A percentile compares a stretch with the other conserved stretches of the same genome.
phyloP scores from a whole-genome alignment of 192 early-diverging fungal genomes.

The Paraglomus occultum region DNA sequence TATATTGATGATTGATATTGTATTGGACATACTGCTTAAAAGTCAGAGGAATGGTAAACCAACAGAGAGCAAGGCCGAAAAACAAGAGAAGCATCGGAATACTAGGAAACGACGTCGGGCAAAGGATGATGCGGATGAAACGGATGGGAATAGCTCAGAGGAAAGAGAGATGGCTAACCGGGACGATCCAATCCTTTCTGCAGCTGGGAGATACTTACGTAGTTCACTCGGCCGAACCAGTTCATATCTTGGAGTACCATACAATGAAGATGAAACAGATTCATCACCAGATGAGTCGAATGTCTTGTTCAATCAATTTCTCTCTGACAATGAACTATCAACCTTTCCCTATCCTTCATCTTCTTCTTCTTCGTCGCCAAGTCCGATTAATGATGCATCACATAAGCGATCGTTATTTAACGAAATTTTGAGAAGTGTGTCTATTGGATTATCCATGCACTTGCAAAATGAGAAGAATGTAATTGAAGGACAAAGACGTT shows the following conservation, averaged over 20 bases:
- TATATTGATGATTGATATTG: conserved; percentile 39
- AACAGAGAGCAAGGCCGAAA: conserved; percentile 24
- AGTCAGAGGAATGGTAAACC: conserved; percentile 44
- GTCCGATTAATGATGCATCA: no score
- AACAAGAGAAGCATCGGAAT: background rate
- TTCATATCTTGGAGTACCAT: background rate
- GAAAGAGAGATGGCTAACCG: conserved; percentile 15
- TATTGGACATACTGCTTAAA: conserved; percentile 44
- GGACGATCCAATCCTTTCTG: conserved; percentile 16
- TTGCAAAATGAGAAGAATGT: conserved; percentile 26
- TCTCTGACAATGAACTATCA: background rate
- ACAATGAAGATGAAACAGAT: conserved; percentile 8
- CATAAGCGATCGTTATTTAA: conserved; percentile 13
- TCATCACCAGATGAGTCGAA: background rate
- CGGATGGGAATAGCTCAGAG: conserved; percentile 8
- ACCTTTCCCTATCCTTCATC: background rate
- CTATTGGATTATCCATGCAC: conserved; percentile 25
- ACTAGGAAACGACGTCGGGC: background rate
- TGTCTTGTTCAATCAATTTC: background rate
- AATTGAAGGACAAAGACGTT: conserved; percentile 3
- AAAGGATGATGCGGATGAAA: background rate
- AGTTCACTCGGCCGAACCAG: conserved; percentile 7
- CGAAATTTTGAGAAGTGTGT: conserved; percentile 25
- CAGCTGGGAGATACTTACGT: conserved; percentile 8
- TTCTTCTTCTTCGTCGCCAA: background rate